Evolutionary conservation across 148 eudicot genomes (phyloP), one percentile per base, ranked within the genome.

Genomic region (Polygonum aviculare): DNA sequence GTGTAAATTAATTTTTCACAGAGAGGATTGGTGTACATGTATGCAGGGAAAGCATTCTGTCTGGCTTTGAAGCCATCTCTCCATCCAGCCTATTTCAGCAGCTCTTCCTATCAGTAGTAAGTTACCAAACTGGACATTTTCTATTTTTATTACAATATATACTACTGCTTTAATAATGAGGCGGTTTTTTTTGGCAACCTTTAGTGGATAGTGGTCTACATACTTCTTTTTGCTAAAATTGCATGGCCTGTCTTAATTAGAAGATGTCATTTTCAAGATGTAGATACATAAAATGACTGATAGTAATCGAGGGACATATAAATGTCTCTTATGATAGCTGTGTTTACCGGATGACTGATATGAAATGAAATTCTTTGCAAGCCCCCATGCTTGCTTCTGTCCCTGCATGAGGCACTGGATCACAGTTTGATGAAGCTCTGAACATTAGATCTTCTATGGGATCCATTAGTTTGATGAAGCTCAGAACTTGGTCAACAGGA

Each of bases 41-140:
- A 72, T 88, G 82, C 76, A 95, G 99, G 84, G 99, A 95, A 81
- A 93, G 94, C 19, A 90, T 95, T 80, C 77, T 95, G 47, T 83
- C 79, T 69, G 76, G 31, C 51, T 82, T 95, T 65, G 98, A 90
- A 78, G 91, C 79, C 40, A 85, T 89, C 14, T 76, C 94, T 79
- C 97, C 99, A 74, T 81, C 85, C 40, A 85, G 86, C 83, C 90
- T 95, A 10, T 88, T 95, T 75, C 87, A 90, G 74, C 99, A 95
- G 81, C 88, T 95, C 35, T 95, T 92, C 79, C 60, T 84, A 55
- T 93, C 94, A 77, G 85, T 88, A 79, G 99, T 93, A 87, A 89
- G 94, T 41, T 39, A 70, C 69, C 69, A 60, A 60, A 60, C 31
- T 60, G 67, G 35, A 33, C 3, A 26, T 7, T 26, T 10, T 21